A percentile compares a stretch with the other conserved stretches of the same genome.
phyloP scores from a whole-genome alignment of 2,329 filamentous ascomycete genomes.

The Zymoseptoria pseudotritici region DNA sequence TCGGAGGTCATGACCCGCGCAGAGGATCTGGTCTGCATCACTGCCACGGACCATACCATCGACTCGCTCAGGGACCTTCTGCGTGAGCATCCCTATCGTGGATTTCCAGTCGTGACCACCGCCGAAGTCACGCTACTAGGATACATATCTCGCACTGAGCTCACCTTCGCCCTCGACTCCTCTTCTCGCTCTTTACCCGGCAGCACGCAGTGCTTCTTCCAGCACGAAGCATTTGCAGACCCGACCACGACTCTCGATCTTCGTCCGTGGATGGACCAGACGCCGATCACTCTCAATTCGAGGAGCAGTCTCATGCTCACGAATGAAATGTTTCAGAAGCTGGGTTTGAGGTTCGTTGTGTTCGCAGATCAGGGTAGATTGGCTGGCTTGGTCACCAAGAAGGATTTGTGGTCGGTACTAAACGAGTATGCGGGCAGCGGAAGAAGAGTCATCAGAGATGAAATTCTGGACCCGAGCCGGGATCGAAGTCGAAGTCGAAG shows the following conservation, averaged over 20 bases:
- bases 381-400: constrained; percentile 86
- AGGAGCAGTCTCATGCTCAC: constrained; percentile 74
- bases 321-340: constrained; percentile 86
- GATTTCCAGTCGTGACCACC: constrained; percentile 83
- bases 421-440: constrained; percentile 56
- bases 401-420: constrained; percentile 91
- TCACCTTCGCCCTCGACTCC: constrained; percentile 69
- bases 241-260: constrained; percentile 74
- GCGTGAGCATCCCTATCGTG: constrained; percentile 67
- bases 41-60: constrained; percentile 74
- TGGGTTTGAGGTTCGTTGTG: constrained; percentile 83
- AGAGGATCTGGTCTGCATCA: constrained; percentile 83
- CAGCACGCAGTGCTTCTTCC: constrained; percentile 75
- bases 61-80: constrained; percentile 65
- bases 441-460: background rate
- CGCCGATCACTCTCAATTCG: constrained; percentile 79
- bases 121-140: constrained; percentile 74
- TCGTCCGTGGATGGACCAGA: constrained; percentile 97
- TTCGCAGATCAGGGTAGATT: constrained; percentile 76
- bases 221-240: constrained; percentile 73
- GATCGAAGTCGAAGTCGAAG: background rate
- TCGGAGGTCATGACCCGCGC: constrained; percentile 84
- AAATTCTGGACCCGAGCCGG: background rate
- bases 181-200: constrained; percentile 56
- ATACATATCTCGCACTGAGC: constrained; percentile 88